A percentile compares a stretch with the other conserved stretches of the same genome.
Evolutionary conservation across 169 alveolate species (phyloP).

Genomic region (Babesia divergens): DNA sequence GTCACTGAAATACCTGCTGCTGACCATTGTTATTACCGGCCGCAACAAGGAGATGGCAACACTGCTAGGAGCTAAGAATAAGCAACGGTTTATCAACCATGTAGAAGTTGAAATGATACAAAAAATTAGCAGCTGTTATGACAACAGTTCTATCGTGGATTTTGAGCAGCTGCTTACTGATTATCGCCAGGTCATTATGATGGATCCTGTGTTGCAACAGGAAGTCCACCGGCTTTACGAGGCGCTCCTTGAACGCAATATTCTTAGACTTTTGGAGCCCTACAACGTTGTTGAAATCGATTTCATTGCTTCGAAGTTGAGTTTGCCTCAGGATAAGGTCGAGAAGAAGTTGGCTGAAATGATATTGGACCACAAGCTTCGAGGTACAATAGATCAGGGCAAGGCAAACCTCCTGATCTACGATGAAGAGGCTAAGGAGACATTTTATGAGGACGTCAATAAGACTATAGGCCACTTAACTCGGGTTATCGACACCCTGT

Average conservation of each 20-base stretch:
- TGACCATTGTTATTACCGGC: slow-evolving; percentile 88
- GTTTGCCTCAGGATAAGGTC: slow-evolving; percentile 79
- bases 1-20: slow-evolving; percentile 85
- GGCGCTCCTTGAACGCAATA: slow-evolving; percentile 84
- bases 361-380: slow-evolving; percentile 91
- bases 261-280: slow-evolving; percentile 85
- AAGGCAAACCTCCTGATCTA: slow-evolving; percentile 86
- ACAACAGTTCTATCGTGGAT: slow-evolving; percentile 82
- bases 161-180: slow-evolving; percentile 83
- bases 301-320: slow-evolving; percentile 80
- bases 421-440: slow-evolving; percentile 70
- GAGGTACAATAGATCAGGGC: slow-evolving; percentile 91
- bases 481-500: slow-evolving; percentile 77
- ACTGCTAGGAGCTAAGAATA: slow-evolving; percentile 77
- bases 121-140: slow-evolving; percentile 83
- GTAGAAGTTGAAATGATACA: slow-evolving; percentile 85
- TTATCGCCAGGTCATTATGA: slow-evolving; percentile 75
- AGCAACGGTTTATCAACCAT: slow-evolving; percentile 79
- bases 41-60: slow-evolving; percentile 74
- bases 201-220: slow-evolving; percentile 82
- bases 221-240: slow-evolving; percentile 85
- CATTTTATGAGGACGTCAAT: slow-evolving; percentile 72
- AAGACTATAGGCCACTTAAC: slow-evolving; percentile 75
- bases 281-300: slow-evolving; percentile 88
- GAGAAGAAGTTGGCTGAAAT: slow-evolving; percentile 88